These are phyloP conservation scores for Globisporangium apiculatum DNA, from an alignment of 352 stramenopile genomes.

Conservation along the genomic window DNA sequence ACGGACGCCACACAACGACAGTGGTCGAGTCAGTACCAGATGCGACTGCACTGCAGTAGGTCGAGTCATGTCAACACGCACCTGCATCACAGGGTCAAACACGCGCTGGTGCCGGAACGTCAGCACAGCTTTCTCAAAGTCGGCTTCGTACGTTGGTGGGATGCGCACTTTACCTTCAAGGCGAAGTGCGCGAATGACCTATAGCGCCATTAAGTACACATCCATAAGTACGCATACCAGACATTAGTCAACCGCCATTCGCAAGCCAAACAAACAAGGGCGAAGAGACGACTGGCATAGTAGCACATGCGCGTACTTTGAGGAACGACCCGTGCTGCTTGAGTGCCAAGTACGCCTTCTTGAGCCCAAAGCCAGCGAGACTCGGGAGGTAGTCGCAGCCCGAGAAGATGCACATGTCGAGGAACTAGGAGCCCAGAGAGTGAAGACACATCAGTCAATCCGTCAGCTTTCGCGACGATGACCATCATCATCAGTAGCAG, in stretches of 20 bases:
- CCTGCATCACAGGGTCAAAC: conserved; percentile 48
- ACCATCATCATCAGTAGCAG: background rate
- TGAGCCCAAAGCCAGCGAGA: conserved; percentile 78
- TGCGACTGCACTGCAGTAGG: background rate
- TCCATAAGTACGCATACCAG: background rate
- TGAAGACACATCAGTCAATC: background rate
- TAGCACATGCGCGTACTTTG: conserved; percentile 30
- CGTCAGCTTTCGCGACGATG: background rate
- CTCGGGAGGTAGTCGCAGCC: conserved; percentile 87
- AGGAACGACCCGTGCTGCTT: conserved; percentile 62
- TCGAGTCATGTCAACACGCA: conserved; percentile 12
- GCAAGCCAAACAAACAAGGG: no score
- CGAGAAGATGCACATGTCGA: conserved; percentile 90
- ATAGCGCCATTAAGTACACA: conserved; percentile 3
- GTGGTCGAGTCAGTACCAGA: background rate
- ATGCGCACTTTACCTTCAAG: conserved; percentile 61
- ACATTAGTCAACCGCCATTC: no score
- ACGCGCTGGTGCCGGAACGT: conserved; percentile 73
- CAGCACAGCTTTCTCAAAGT: conserved; percentile 49
- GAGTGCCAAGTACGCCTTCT: conserved; percentile 64
- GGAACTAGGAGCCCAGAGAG: conserved; percentile 35
- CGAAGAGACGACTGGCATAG: background rate
- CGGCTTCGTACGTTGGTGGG: conserved; percentile 44
- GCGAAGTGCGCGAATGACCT: conserved; percentile 54
- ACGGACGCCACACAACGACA: background rate